Percentiles rank a stretch among this genome's conserved stretches.
These are phyloP conservation scores for Salix arbutifolia DNA, from an alignment of 345 rosid genomes.

Conservation along the genomic window DNA sequence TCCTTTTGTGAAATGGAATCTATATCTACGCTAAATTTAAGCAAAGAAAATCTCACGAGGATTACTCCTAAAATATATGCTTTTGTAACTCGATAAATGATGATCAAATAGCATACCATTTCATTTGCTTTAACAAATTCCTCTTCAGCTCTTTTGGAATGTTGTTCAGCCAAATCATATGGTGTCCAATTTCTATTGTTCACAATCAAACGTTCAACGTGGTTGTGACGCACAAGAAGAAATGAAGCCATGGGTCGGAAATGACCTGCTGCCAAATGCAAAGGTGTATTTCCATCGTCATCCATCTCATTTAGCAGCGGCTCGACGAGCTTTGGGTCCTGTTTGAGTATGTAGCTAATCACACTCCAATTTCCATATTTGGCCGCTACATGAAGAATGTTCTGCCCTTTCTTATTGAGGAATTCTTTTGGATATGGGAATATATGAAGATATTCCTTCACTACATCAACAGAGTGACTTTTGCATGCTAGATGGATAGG, in stretches of 20 bases:
- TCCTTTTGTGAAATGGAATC: background rate
- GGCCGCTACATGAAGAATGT: constrained; percentile 4
- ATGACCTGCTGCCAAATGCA: background rate
- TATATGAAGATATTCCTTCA: background rate
- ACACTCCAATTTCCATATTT: background rate
- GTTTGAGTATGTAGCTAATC: background rate
- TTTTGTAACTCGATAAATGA: background rate
- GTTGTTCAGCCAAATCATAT: background rate
- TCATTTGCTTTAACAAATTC: background rate
- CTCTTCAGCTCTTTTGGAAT: background rate
- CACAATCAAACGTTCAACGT: background rate
- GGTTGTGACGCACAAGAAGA: background rate
- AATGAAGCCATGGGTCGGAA: background rate
- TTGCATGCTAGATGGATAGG: constrained; percentile 1
- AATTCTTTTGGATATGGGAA: background rate
- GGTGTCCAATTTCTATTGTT: background rate
- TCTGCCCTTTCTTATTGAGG: background rate
- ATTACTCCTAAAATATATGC: background rate
- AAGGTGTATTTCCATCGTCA: background rate
- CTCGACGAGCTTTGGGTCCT: accelerated
- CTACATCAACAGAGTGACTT: background rate
- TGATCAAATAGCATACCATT: background rate
- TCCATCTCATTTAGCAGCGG: background rate
- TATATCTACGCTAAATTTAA: no score
- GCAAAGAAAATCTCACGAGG: background rate